Evolutionary conservation across 306 rosid species (phyloP).

Genomic region (Hylodesmum podocarpum): DNA sequence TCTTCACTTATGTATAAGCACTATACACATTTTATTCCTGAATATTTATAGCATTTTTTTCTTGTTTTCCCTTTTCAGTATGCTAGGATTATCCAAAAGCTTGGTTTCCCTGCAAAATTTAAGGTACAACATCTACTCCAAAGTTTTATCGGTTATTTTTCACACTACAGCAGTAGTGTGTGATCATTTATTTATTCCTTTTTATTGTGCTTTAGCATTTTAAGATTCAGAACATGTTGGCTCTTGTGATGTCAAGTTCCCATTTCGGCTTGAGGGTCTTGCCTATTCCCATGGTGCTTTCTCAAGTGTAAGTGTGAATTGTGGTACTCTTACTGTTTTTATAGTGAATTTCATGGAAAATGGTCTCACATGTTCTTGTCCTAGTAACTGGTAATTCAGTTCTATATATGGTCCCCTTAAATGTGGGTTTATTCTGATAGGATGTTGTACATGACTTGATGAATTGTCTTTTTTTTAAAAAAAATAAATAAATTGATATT

Average conservation of each 20-base stretch:
- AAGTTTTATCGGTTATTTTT: background rate
- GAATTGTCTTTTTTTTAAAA: too few species aligned
- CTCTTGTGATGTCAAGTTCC: slow-evolving; percentile 88
- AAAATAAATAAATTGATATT: too few species aligned
- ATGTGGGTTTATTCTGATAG: background rate
- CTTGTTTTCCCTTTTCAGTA: slow-evolving; percentile 53
- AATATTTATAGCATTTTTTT: background rate
- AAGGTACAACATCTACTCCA: slow-evolving; percentile 48
- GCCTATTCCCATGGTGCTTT: slow-evolving; percentile 82
- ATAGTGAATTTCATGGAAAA: background rate
- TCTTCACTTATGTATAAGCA: background rate
- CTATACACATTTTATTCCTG: background rate
- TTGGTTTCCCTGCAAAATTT: slow-evolving; percentile 80
- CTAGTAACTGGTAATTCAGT: background rate
- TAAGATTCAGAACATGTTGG: slow-evolving; percentile 88
- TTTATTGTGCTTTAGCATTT: slow-evolving; percentile 44
- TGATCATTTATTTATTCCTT: background rate
- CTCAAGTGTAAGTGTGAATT: slow-evolving; percentile 65
- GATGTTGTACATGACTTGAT: background rate
- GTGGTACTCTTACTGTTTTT: background rate
- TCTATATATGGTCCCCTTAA: background rate
- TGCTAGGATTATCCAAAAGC: slow-evolving; percentile 85
- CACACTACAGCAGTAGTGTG: background rate
- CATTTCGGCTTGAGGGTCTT: slow-evolving; percentile 87
- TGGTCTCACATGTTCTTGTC: background rate